Conservation (phyloP, 2,329 filamentous ascomycete species). For the Aquanectria penicillioides region DNA sequence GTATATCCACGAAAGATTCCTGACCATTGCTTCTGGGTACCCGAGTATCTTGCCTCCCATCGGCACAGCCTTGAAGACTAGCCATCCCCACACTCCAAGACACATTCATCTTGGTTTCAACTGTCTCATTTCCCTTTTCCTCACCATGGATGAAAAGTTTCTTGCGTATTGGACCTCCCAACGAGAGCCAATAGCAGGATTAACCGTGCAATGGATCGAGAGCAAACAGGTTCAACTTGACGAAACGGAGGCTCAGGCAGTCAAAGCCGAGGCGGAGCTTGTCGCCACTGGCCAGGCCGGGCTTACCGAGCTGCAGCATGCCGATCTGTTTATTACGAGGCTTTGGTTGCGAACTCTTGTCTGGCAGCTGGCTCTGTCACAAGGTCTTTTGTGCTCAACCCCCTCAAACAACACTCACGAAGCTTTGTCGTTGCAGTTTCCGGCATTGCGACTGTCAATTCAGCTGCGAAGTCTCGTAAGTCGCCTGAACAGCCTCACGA, state of each 20-base stretch:
- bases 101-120: slow-evolving; percentile 51
- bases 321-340: slow-evolving; percentile 53
- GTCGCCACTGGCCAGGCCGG: slow-evolving; percentile 37
- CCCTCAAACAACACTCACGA: slow-evolving; percentile 47
- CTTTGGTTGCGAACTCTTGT: slow-evolving; percentile 54
- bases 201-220: slow-evolving; percentile 53
- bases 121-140: slow-evolving; percentile 50
- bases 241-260: slow-evolving; percentile 46
- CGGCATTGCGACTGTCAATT: slow-evolving; percentile 49
- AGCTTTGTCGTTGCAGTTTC: slow-evolving; percentile 52
- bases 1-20: slow-evolving; percentile 66
- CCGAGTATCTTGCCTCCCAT: slow-evolving; percentile 49
- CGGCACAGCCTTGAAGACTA: slow-evolving; percentile 42
- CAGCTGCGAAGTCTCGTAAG: slow-evolving; percentile 51
- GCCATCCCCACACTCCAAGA: slow-evolving; percentile 47
- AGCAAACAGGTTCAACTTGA: slow-evolving; percentile 53
- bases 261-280: slow-evolving; percentile 40
- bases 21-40: slow-evolving; percentile 61
- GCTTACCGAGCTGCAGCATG: slow-evolving; percentile 52
- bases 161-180: slow-evolving; percentile 50
- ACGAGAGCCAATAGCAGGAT: slow-evolving; percentile 31
- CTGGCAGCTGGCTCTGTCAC: slow-evolving; percentile 54
- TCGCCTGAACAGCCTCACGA: slow-evolving; percentile 48
- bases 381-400: slow-evolving; percentile 49
- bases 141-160: slow-evolving; percentile 50